Base-by-base conservation (phyloP, 495 filamentous ascomycete species). In the Arthonia radiata region DNA sequence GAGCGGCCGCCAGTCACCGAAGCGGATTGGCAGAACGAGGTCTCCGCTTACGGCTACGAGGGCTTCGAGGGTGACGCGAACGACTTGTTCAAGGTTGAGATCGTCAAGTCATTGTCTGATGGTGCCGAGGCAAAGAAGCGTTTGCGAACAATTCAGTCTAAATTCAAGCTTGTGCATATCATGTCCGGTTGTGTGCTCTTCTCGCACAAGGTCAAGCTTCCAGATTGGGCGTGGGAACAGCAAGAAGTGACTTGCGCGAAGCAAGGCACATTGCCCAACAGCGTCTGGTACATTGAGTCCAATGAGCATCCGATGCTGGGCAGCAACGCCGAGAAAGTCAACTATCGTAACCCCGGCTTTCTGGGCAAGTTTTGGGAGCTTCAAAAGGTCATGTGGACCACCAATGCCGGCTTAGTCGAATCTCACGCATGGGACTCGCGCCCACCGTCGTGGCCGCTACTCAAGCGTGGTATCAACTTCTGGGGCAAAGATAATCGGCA, bases 381-480 rank as follows among this genome's bases (percentile, higher is more conserved):
- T n/a, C 82, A 97, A 47, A 80, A 79, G 48, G 89, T 97, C 21
- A 97, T 97, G 86, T 97, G 86, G 86, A 76, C 63, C 33, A 94
- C 89, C 9, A 97, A 97, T 42, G 86, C 86, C 17, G 89, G 86
- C 16, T 65, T 97, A 30, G 76, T 89, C 16, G 86, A 94, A 43
- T 90, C 80, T 21, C 86, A 97, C 42, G 77, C 81, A 26, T 97
- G 86, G 86, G 86, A 97, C 47, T 94, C 86, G 25, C 72, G 86
- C 17, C 86, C 86, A 8, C 67, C 69, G 10, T 82, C 79, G 12
- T 97, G 86, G 86, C 86, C 86, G 11, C 65, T 90, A 29, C 63
- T 97, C 29, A 67, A 67, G 34, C 80, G 86, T 34, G 86, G 86
- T 32, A 97, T 97, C 60, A 97, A 97, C 54, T 97, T 97, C 62